phyloP scores from a whole-genome alignment of 2,329 filamentous ascomycete genomes.

The Trichoderma arundinaceum region DNA sequence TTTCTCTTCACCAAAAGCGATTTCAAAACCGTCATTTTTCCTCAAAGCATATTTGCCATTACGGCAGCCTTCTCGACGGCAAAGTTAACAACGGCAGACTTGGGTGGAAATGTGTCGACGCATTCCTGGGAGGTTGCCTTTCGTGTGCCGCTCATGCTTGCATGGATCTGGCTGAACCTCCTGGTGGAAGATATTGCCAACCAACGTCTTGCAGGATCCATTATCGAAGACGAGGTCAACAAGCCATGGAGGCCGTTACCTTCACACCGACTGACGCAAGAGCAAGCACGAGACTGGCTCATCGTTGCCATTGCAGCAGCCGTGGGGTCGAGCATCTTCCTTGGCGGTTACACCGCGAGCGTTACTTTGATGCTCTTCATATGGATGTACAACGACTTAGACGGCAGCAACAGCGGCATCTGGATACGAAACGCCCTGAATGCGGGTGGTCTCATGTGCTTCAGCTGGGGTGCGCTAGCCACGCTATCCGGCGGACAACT shows the following conservation, averaged over 20 bases:
- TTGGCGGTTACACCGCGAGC: slow-evolving; percentile 35
- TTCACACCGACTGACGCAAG: slow-evolving; percentile 35
- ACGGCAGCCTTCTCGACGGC: slow-evolving; percentile 27
- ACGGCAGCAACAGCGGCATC: slow-evolving; percentile 36
- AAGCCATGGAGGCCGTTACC: slow-evolving; percentile 44
- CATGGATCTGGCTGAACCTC: slow-evolving; percentile 41
- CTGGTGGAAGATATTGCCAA: slow-evolving; percentile 41
- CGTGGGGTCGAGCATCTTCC: slow-evolving; percentile 27
- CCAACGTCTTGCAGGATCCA: slow-evolving; percentile 36
- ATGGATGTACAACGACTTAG: slow-evolving; percentile 44
- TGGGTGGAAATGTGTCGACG: background rate
- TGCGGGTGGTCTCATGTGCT: slow-evolving; percentile 40
- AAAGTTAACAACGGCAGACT: slow-evolving; percentile 17
- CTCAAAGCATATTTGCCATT: slow-evolving; percentile 41
- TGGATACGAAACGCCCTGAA: slow-evolving; percentile 40
- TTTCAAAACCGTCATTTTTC: slow-evolving; percentile 43
- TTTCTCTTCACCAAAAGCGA: slow-evolving; percentile 44
- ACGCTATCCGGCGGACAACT: slow-evolving; percentile 33
- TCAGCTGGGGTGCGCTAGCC: slow-evolving; percentile 39
- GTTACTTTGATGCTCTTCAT: slow-evolving; percentile 37
- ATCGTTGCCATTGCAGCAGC: slow-evolving; percentile 36
- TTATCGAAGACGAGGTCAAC: slow-evolving; percentile 41
- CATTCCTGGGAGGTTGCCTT: slow-evolving; percentile 3
- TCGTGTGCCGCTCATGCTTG: slow-evolving; percentile 33
- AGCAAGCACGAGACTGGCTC: slow-evolving; percentile 38